Evolutionary conservation across 164 flowering plant genomes (phyloP).

Genomic region (Taxillus chinensis): DNA sequence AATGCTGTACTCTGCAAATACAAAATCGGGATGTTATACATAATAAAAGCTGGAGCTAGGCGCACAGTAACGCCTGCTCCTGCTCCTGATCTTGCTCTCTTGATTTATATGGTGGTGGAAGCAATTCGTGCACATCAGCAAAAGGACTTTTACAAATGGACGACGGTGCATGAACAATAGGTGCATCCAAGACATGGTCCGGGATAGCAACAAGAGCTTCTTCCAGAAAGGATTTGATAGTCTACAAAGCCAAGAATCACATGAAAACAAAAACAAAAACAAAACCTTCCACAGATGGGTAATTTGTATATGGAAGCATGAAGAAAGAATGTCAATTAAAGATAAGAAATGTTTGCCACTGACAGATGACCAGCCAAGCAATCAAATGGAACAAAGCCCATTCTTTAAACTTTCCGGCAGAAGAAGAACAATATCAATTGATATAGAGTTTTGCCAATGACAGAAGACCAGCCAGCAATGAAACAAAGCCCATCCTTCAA

Average conservation of each 20-base stretch:
- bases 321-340: too few relatives aligned
- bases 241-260: slow-evolving; percentile 29
- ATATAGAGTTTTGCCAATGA: too few relatives aligned
- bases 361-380: too few relatives aligned
- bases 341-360: too few relatives aligned
- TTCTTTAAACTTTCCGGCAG: too few relatives aligned
- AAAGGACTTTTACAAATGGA: slow-evolving; percentile 33
- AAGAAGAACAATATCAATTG: too few relatives aligned
- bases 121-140: slow-evolving; percentile 32
- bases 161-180: slow-evolving; percentile 23
- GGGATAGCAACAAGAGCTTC: slow-evolving; percentile 78
- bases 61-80: slow-evolving; percentile 22
- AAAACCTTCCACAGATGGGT: too few relatives aligned
- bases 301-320: too few relatives aligned
- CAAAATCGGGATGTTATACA: not conserved
- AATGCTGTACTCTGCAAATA: not conserved
- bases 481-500: too few relatives aligned
- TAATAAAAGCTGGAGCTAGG: slow-evolving; percentile 14
- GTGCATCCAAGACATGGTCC: slow-evolving; percentile 65
- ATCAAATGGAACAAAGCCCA: too few relatives aligned
- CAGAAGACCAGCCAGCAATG: too few relatives aligned
- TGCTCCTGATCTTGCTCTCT: slow-evolving; percentile 20
- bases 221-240: slow-evolving; percentile 64
- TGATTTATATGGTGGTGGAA: slow-evolving; percentile 54
- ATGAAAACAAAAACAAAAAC: not conserved